These are phyloP conservation scores for Pichia sp. DNA, from an alignment of 1,139 yeast species.

Conservation along the genomic window DNA sequence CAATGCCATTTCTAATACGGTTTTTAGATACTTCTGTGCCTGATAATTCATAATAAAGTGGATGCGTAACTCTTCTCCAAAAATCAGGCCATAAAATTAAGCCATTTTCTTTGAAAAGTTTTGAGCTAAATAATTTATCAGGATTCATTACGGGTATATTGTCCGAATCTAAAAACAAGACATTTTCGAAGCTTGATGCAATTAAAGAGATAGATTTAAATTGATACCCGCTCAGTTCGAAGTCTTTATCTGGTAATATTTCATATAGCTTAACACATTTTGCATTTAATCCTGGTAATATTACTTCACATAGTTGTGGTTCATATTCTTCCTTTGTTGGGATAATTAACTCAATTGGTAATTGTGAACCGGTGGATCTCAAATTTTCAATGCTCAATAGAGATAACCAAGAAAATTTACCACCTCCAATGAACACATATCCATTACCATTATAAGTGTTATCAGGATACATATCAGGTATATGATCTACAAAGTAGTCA, in stretches of 20 bases:
- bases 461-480: conserved; percentile 43
- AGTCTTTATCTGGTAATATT: conserved; percentile 29
- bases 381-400: conserved; percentile 47
- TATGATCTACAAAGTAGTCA: conserved; percentile 39
- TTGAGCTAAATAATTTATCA: conserved; percentile 39
- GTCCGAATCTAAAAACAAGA: conserved; percentile 52
- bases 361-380: conserved; percentile 45
- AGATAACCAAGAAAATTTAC: conserved; percentile 49
- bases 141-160: conserved; percentile 50
- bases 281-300: conserved; percentile 44
- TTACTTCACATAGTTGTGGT: conserved; percentile 38
- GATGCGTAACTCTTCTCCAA: conserved; percentile 59
- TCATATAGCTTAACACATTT: conserved; percentile 40
- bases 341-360: conserved; percentile 60
- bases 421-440: conserved; percentile 63
- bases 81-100: conserved; percentile 63
- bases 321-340: conserved; percentile 41
- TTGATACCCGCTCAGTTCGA: conserved; percentile 41
- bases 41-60: conserved; percentile 50
- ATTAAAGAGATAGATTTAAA: conserved; percentile 53
- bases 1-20: conserved; percentile 24
- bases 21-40: conserved; percentile 35
- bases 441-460: conserved; percentile 46
- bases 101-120: conserved; percentile 37
- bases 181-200: conserved; percentile 51